Percentiles rank a stretch among this genome's conserved stretches.
Evolutionary conservation across 176 grass and related monocot species (phyloP).

Genomic region (Triticum dicoccoides): DNA sequence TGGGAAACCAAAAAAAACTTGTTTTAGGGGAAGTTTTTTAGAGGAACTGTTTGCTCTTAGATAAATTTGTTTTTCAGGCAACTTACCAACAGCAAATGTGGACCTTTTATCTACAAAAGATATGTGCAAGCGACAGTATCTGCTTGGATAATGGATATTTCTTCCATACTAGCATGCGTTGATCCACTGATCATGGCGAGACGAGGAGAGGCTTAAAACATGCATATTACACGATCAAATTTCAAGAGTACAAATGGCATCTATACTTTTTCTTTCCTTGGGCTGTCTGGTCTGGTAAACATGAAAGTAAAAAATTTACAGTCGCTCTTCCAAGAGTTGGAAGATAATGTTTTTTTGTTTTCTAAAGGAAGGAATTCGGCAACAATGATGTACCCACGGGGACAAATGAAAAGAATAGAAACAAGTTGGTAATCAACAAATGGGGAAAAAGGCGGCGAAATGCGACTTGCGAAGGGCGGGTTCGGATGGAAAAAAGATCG

Average conservation of each 20-base stretch:
- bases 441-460: slow-evolving; percentile 20
- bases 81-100: too few species aligned
- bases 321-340: slow-evolving; percentile 43
- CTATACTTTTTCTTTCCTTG: slow-evolving; percentile 65
- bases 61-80: too few species aligned
- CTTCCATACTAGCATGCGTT: background rate
- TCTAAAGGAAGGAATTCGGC: slow-evolving; percentile 32
- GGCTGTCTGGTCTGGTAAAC: slow-evolving; percentile 37
- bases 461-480: background rate
- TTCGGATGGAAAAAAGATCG: slow-evolving; percentile 11
- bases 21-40: too few species aligned
- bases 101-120: too few species aligned
- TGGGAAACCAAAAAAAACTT: too few species aligned
- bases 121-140: background rate
- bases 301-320: slow-evolving; percentile 63
- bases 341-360: slow-evolving; percentile 27
- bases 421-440: slow-evolving; percentile 44
- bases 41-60: too few species aligned
- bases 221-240: slow-evolving; percentile 20
- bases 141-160: background rate
- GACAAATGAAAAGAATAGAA: slow-evolving; percentile 51
- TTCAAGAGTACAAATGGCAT: slow-evolving; percentile 43
- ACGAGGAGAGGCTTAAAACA: background rate
- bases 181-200: background rate
- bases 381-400: slow-evolving; percentile 30